Percentiles rank a stretch among this genome's conserved stretches.
These are phyloP conservation scores for Penicillium sp. DNA, from an alignment of 2,329 filamentous ascomycete genomes.

Conservation along the genomic window DNA sequence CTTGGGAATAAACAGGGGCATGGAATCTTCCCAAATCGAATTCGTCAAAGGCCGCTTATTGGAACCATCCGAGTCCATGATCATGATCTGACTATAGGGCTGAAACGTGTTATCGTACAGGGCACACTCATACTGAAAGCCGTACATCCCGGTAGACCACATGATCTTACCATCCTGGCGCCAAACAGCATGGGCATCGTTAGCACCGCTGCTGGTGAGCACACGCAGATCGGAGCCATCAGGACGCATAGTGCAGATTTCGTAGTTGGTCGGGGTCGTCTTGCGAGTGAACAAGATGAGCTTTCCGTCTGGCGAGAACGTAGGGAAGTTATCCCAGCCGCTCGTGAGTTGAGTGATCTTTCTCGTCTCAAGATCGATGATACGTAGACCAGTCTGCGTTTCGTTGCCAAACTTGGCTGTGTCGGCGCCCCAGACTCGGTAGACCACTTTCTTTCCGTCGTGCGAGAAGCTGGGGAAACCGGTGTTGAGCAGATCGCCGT, in stretches of 20 bases:
- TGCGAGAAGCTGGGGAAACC: constrained; percentile 20
- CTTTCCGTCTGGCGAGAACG: constrained; percentile 16
- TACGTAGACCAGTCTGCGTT: constrained; percentile 13
- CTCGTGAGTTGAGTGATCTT: constrained; percentile 10
- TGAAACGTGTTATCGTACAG: constrained; percentile 49
- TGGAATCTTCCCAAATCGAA: constrained; percentile 36
- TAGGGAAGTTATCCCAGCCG: constrained; percentile 16
- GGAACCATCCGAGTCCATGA: constrained; percentile 48
- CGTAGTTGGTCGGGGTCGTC: constrained; percentile 6
- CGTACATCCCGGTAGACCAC: constrained; percentile 47
- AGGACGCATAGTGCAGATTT: constrained; percentile 44
- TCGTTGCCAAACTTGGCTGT: not conserved
- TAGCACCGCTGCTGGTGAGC: constrained; percentile 19
- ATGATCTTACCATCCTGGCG: constrained; percentile 45
- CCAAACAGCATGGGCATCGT: constrained; percentile 51
- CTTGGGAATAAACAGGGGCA: constrained; percentile 29
- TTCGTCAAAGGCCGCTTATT: constrained; percentile 32
- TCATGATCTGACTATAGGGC: constrained; percentile 48
- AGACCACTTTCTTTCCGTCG: constrained; percentile 17
- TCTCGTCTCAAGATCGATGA: constrained; percentile 15
- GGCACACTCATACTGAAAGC: constrained; percentile 46
- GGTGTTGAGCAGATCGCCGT: constrained; percentile 3
- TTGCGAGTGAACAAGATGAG: constrained; percentile 21
- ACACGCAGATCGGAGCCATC: constrained; percentile 41
- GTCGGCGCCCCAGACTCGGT: constrained; percentile 13